Base-by-base conservation (phyloP, 768 basidiomycete species). In the Hysterangium stoloniferum region DNA sequence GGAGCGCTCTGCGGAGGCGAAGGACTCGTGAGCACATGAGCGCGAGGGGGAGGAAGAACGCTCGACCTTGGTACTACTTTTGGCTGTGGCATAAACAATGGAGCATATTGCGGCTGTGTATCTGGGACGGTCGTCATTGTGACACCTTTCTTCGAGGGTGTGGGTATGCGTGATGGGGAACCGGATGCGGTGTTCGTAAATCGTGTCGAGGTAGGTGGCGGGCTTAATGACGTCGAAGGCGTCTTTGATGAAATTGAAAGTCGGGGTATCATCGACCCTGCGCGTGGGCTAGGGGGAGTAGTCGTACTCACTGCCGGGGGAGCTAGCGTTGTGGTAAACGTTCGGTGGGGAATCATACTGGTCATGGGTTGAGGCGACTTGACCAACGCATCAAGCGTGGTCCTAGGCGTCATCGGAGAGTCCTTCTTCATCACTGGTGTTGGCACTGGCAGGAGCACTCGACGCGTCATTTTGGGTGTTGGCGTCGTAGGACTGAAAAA, bases 1-100 rank as follows among this genome's bases (percentile, higher is more conserved):
- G 31, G 20, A n/a, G 25, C 22, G 49, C 24, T 40, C 40, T 40
- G 29, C 5, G 49, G 49, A 43, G 15, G 19, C 15, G 19, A 4
- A 4, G 17, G 46, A 11, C 20, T 8, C 11, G 20, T 45, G 44
- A 45, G 44, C 44, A 45, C 27, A 31, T 35, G 13, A 27, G 44
- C 19, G 7, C 4, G 12, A 51, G 12, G n/a, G n/a, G n/a, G 28
- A 51, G 41, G 41, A 20, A 31, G 29, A 40, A 51, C 27, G 27
- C 49, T 51, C 24, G 49, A 51, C 49, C 49, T 51, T 41, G 44
- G 29, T 27, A 51, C 49, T 17, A 29, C 6, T 19, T 12, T 29
- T 28, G 41, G 49, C 38, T 25, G 49, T 12, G 48, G 35, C 27
- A 50, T 48, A 22, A 48, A 37, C 4, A 48, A 32, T 15, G 47